Evolutionary conservation across 371 early-diverging fungal genomes (phyloP), one percentile per base, ranked within the genome.

Genomic region (Mucor irregularis): DNA sequence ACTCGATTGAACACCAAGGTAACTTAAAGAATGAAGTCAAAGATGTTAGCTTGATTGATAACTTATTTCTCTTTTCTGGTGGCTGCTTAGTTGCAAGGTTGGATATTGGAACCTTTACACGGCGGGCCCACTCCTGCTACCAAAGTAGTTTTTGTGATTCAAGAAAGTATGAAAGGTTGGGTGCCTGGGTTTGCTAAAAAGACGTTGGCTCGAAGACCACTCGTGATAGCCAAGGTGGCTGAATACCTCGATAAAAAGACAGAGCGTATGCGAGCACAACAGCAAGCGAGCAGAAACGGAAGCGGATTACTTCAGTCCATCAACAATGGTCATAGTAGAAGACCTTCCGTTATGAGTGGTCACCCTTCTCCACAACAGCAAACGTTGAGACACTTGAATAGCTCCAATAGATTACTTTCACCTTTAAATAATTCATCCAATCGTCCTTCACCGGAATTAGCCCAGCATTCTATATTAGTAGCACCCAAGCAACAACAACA

Each of bases 131-230:
- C 76, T 7, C 78, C 76, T 8, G 75, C 81, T 31, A 89, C 87
- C 13, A 72, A 76, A 58, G 77, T 89, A 24, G 80, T 74, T n/a
- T 89, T 80, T 73, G 78, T 75, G 0, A 56, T 77, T 16, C 77
- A 76, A 46, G 76, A 76, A 61, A 71, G 38, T 29, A 73, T 65
- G 58, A 73, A 71, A 38, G 87, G 85, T 11, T 78, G 87, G 80
- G 64, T 89, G 10, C 85, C 87, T 31, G 77, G 81, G 24, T 82
- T 89, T 45, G 84, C 86, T 3, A 83, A 81, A 61, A 80, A 85
- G 39, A 69, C 85, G 19, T 72, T 87, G 28, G 82, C 85, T 0
- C 72, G 84, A 45, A 74, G 87, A 21, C 86, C 89, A 13, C 61
- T 87, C 1, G 86, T 83, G 22, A 82, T 87, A 53, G 75, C 84